phyloP scores from a whole-genome alignment of 1,284 basidiomycete species.

The Megacollybia platyphylla region DNA sequence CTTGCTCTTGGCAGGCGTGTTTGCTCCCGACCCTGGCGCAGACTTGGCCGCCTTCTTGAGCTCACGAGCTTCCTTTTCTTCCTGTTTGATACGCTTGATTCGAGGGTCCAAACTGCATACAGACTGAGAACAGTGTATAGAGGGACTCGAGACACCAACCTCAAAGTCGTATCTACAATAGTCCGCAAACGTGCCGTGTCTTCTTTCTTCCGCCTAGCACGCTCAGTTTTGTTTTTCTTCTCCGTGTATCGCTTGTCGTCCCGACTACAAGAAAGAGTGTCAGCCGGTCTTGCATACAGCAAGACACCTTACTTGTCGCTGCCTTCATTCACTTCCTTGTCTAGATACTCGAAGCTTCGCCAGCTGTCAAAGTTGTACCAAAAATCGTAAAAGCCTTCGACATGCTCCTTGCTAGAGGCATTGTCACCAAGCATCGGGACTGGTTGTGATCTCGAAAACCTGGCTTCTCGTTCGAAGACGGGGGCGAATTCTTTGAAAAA shows the following conservation, averaged over 20 bases:
- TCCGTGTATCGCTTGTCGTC: constrained; percentile 99
- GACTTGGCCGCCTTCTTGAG: constrained; percentile 68
- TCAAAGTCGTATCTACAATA: constrained; percentile 80
- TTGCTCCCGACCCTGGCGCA: constrained; percentile 11
- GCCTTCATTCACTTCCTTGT: constrained; percentile 98
- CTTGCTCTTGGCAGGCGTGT: constrained; percentile 21
- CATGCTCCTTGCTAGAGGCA: constrained; percentile 69
- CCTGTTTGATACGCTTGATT: constrained; percentile 94
- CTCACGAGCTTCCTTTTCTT: constrained; percentile 91
- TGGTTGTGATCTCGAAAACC: constrained; percentile 86
- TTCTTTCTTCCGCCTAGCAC: constrained; percentile 94
- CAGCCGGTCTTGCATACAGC: constrained; percentile 1
- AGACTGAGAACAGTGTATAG: neutral
- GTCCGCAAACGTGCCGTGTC: constrained; percentile 85
- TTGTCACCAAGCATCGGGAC: constrained; percentile 72
- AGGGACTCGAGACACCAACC: constrained; percentile 13
- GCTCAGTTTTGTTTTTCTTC: constrained; percentile 99
- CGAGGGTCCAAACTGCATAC: constrained; percentile 67
- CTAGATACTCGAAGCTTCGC: constrained; percentile 96
- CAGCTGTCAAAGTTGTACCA: constrained; percentile 99
- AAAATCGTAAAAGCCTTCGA: constrained; percentile 95
- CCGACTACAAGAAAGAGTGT: constrained; percentile 39
- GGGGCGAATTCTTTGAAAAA: constrained; percentile 57
- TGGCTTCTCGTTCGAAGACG: constrained; percentile 83
- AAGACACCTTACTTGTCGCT: constrained; percentile 68